Evolutionary conservation across 2,329 filamentous ascomycete genomes (phyloP), one percentile per base, ranked within the genome.

Genomic region (Penicillium corylophilum): DNA sequence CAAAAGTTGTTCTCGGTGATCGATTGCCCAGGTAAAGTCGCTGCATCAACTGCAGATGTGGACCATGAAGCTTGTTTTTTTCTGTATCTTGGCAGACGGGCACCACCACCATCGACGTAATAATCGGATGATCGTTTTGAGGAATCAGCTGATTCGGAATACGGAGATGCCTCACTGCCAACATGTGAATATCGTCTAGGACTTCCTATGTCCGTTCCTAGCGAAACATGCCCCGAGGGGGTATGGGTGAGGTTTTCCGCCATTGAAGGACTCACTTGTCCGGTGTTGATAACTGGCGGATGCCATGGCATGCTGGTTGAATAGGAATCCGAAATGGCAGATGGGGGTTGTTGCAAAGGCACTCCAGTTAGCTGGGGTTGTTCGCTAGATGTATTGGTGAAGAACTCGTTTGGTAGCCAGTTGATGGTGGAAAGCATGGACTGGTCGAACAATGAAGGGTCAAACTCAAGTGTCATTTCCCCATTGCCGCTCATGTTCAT

Each of bases 321-420:
- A 28, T 60, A 61, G 7, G 41, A 51, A 26, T 63, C 59, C 24
- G 58, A 43, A 23, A 50, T 46, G 7, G 51, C 44, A 40, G 59
- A 35, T 40, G 64, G 62, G 18, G 53, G 48, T 24, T 57, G 53
- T 18, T 62, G 60, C 6, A 61, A 56, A 41, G 59, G 35, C 9
- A 51, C 20, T 24, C 48, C 44, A 12, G 56, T 26, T 5, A 49
- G 41, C 24, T 59, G 54, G 13, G 53, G 26, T 6, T 56, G 51
- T 22, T 60, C 50, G 44, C 46, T 50, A 3, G 56, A 18, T 16
- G 59, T 33, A 29, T 57, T 56, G n/a, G 61, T 51, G 9, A 66
- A 61, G 16, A 68, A 48, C 38, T 70, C 65, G 5, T 65, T 63
- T 7, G 70, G 66, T 5, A 73, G 60, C 71, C 71, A 74, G 42